Conservation (phyloP, 1,284 basidiomycete genomes). For the Microbotryomycetes sp. region DNA sequence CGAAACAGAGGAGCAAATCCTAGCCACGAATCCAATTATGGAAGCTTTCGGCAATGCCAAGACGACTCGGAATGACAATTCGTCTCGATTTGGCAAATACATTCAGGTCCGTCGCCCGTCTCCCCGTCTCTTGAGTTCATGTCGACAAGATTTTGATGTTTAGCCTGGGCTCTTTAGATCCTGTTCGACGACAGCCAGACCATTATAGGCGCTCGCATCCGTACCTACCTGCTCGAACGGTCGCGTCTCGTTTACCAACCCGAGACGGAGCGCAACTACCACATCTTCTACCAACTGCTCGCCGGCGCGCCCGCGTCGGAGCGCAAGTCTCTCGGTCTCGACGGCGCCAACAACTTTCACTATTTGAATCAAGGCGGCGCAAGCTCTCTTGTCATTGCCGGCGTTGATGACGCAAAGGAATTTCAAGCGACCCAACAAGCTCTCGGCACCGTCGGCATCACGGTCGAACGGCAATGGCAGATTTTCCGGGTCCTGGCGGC, state of each 20-base stretch:
- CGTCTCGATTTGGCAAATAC: slow-evolving; percentile 97
- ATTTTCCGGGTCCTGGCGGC: slow-evolving; percentile 92
- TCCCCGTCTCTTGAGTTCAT: neutral
- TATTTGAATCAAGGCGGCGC: slow-evolving; percentile 93
- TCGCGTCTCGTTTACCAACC: slow-evolving; percentile 97
- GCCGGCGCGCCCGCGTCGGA: slow-evolving; percentile 93
- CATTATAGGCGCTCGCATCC: slow-evolving; percentile 94
- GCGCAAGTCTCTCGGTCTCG: slow-evolving; percentile 85
- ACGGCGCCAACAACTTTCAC: slow-evolving; percentile 75
- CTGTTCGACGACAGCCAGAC: slow-evolving; percentile 90
- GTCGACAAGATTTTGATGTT: neutral
- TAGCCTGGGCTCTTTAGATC: slow-evolving; percentile 52
- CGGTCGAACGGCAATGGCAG: slow-evolving; percentile 95
- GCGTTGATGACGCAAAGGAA: slow-evolving; percentile 93
- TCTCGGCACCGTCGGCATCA: slow-evolving; percentile 91
- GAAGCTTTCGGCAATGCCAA: slow-evolving; percentile 99
- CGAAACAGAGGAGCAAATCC: slow-evolving; percentile 92
- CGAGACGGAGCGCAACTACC: slow-evolving; percentile 93
- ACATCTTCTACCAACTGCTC: slow-evolving; percentile 99
- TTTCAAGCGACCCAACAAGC: slow-evolving; percentile 90
- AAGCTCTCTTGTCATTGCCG: slow-evolving; percentile 68
- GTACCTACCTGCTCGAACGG: slow-evolving; percentile 94
- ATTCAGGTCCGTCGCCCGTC: slow-evolving; percentile 62
- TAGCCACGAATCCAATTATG: slow-evolving; percentile 97
- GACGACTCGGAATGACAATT: slow-evolving; percentile 98